phyloP scores from a whole-genome alignment of 2,329 filamentous ascomycete genomes.

The Fusarium begoniae region DNA sequence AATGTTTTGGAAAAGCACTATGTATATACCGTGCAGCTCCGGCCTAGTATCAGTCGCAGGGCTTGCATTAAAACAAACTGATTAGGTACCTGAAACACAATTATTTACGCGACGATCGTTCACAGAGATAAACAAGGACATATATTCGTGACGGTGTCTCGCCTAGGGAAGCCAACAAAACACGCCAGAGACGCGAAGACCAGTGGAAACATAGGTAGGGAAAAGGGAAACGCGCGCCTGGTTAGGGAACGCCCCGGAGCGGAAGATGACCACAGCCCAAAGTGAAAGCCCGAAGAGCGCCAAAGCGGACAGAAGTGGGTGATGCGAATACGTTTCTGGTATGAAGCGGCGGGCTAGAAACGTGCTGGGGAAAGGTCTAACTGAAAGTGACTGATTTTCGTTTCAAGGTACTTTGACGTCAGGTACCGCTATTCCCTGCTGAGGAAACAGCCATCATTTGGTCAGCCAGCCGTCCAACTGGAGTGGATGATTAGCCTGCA shows the following conservation, averaged over 20 bases:
- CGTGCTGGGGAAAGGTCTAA: constrained; percentile 35
- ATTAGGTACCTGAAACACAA: neutral
- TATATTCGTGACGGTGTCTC: constrained; percentile 1
- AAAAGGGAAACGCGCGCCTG: constrained; percentile 34
- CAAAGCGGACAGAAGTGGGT: constrained; percentile 40
- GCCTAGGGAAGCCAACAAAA: neutral
- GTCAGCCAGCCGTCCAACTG: constrained; percentile 19
- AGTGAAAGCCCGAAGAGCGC: constrained; percentile 37
- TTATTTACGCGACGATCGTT: neutral
- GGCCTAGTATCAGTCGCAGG: neutral
- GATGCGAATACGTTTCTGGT: constrained; percentile 42
- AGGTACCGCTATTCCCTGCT: constrained; percentile 22
- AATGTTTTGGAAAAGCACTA: neutral
- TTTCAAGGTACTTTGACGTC: constrained; percentile 32
- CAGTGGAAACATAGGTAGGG: constrained; percentile 17
- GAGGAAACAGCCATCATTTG: constrained; percentile 23
- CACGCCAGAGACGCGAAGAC: constrained; percentile 19
- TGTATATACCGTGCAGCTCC: neutral
- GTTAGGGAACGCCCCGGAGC: constrained; percentile 25
- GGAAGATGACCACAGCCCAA: constrained; percentile 27
- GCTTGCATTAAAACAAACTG: neutral
- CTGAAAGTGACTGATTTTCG: constrained; percentile 32
- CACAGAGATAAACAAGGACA: constrained; percentile 3
- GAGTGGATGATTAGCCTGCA: constrained; percentile 8
- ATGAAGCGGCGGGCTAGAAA: constrained; percentile 37